A percentile compares a stretch with the other conserved stretches of the same genome.
Evolutionary conservation across 2,329 filamentous ascomycete species (phyloP).

Genomic region (Penicillium griseofulvum): DNA sequence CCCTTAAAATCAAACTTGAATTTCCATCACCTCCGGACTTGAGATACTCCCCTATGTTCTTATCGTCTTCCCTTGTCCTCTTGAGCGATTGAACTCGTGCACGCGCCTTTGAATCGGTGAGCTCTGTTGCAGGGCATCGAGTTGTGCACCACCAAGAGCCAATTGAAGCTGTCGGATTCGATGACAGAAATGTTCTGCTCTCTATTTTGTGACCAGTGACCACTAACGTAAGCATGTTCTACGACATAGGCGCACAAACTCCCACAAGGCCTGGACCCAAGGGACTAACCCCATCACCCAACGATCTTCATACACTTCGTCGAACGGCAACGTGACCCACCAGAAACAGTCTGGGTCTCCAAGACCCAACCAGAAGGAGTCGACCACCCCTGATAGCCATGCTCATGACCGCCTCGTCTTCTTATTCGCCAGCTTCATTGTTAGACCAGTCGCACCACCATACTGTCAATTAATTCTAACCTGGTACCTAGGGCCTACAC

Average conservation of each 20-base stretch:
- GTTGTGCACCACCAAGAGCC: conserved; percentile 16
- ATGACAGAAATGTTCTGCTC: neutral
- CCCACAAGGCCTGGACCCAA: conserved; percentile 60
- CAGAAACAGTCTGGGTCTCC: conserved; percentile 42
- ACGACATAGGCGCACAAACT: conserved; percentile 49
- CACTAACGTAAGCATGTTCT: conserved; percentile 23
- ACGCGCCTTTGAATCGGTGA: conserved; percentile 15
- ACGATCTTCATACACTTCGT: conserved; percentile 48
- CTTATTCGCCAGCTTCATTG: conserved; percentile 58
- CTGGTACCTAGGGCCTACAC: conserved; percentile 50
- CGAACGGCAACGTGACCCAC: conserved; percentile 54
- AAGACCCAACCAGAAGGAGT: conserved; percentile 47
- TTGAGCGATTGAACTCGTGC: conserved; percentile 6
- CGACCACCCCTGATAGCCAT: conserved; percentile 56
- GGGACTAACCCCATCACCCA: conserved; percentile 62
- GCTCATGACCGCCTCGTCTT: conserved; percentile 60
- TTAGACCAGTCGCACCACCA: conserved; percentile 40
- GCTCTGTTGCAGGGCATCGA: conserved; percentile 8
- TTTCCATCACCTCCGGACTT: neutral
- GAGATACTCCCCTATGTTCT: neutral
- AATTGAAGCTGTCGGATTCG: conserved; percentile 18
- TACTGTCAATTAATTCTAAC: conserved; percentile 14
- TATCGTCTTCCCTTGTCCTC: conserved; percentile 1
- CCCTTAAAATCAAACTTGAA: neutral
- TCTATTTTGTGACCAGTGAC: conserved; percentile 4